These are phyloP conservation scores for Tolypocladium amazonense DNA, from an alignment of 2,329 filamentous ascomycete genomes.

Conservation along the genomic window DNA sequence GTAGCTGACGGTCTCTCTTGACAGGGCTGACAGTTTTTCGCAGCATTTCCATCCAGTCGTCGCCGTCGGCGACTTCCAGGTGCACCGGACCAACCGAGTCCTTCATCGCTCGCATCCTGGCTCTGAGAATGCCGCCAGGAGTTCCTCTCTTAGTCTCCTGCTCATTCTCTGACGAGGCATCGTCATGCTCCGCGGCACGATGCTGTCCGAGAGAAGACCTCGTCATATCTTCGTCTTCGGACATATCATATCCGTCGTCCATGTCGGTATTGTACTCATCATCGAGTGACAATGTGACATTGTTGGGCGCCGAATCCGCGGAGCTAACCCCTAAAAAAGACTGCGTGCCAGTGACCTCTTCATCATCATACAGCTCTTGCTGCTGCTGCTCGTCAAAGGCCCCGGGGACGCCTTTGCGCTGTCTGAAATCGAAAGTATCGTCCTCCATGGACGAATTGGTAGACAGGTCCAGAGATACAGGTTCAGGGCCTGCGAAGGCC, in stretches of 20 bases:
- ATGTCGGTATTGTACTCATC: slow-evolving; percentile 46
- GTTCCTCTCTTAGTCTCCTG: slow-evolving; percentile 34
- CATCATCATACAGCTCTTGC: slow-evolving; percentile 41
- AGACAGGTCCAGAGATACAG: slow-evolving; percentile 10
- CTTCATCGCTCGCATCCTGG: slow-evolving; percentile 53
- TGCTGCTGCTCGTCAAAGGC: slow-evolving; percentile 66
- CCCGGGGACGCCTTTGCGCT: slow-evolving; percentile 54
- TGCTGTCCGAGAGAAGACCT: slow-evolving; percentile 64
- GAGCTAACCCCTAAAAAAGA: slow-evolving; percentile 94
- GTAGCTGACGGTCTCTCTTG: slow-evolving; percentile 77
- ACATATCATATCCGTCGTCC: slow-evolving; percentile 69
- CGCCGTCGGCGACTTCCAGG: slow-evolving; percentile 54
- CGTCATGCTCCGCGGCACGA: slow-evolving; percentile 65
- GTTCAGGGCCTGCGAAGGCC: slow-evolving; percentile 5
- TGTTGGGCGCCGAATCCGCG: slow-evolving; percentile 64
- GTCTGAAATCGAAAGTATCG: slow-evolving; percentile 47
- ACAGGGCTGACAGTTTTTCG: slow-evolving; percentile 88
- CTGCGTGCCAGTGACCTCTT: slow-evolving; percentile 45
- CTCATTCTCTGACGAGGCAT: slow-evolving; percentile 44
- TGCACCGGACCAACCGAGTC: slow-evolving; percentile 46
- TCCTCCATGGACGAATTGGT: slow-evolving; percentile 30
- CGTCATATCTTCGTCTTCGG: slow-evolving; percentile 62
- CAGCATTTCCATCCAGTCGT: slow-evolving; percentile 90
- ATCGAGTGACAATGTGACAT: slow-evolving; percentile 47
- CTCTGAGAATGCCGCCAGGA: slow-evolving; percentile 52